Evolutionary conservation across 1,139 yeast genomes (phyloP), one percentile per base, ranked within the genome.

Genomic region (Saccharomyces pastorianus): DNA sequence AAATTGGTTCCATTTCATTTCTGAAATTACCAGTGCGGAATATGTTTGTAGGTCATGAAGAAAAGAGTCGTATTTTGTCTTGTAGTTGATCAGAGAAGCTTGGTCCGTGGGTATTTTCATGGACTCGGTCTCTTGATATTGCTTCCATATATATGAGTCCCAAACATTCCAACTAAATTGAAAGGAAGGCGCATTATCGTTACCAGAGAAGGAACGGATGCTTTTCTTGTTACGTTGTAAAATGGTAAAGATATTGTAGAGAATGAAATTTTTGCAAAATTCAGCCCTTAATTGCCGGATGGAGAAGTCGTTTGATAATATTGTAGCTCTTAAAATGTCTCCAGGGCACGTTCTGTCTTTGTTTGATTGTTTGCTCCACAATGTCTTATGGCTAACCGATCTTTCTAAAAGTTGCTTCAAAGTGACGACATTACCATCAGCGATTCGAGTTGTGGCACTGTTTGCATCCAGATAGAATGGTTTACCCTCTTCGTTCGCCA

Each of bases 291-390:
- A 29, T 26, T 59, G 59, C n/a, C 25, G 4, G 6, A 48, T 46
- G 4, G 56, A 50, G 14, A 55, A 41, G 13, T 53, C 53, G 17
- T 49, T 47, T 5, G 64, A 55, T n/a, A 62, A 26, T 4, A 64
- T 38, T 4, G 60, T 50, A 13, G 58, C 56, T 6, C 66, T 54
- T 7, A 65, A 20, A 38, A 63, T 56, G 52, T 65, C 67, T 11
- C 59, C 61, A 6, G 66, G 64, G 41, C 60, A 58, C 9, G 51
- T 47, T 34, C 48, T 55, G 50, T 55, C 52, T n/a, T 49, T 38
- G 26, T 42, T 46, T 11, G 47, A 25, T 8, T 51, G 50, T 2
- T 38, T 51, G 17, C 59, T 48, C 64, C 64, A 61, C 13, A 61
- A 50, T 9, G 47, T 38, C 6, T 42, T 28, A 32, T 54, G 52